Evolutionary conservation across 2,329 filamentous ascomycete genomes (phyloP).

Genomic region (Calonectria honghensis): DNA sequence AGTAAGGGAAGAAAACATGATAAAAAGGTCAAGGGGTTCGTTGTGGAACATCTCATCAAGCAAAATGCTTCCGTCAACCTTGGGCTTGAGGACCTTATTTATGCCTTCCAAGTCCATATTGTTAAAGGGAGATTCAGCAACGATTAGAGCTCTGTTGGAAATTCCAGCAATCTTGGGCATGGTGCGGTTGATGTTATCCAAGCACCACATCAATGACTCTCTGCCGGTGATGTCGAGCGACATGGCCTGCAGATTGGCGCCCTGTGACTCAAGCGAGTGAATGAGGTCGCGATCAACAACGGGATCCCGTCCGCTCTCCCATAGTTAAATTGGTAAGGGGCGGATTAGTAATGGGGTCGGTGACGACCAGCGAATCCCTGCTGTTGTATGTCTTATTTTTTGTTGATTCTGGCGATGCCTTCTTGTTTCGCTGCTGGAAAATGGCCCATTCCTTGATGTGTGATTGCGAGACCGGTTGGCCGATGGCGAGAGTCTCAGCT

Average conservation of each 20-base stretch:
- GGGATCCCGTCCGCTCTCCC: neutral
- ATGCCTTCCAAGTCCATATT: neutral
- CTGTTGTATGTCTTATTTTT: too few species aligned
- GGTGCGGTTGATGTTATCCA: neutral
- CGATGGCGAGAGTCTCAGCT: too few species aligned
- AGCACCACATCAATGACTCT: neutral
- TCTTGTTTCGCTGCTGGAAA: too few species aligned
- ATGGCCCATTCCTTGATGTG: too few species aligned
- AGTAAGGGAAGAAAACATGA: conserved; percentile 24
- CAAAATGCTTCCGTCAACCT: neutral
- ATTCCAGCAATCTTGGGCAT: conserved; percentile 1
- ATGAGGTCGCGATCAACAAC: neutral
- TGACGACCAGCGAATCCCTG: too few species aligned
- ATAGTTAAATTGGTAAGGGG: too few species aligned
- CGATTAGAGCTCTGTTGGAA: neutral
- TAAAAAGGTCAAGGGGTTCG: neutral
- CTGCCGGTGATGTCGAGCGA: neutral
- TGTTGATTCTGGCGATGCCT: too few species aligned
- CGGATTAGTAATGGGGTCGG: neutral
- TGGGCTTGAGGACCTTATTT: neutral
- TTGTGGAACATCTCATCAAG: neutral
- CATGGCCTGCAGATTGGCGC: neutral
- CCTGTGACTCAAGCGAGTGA: neutral
- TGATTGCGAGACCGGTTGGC: too few species aligned
- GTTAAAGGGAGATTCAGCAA: neutral